Evolutionary conservation across 148 eudicot genomes (phyloP).

Genomic region (Selenicereus undatus): DNA sequence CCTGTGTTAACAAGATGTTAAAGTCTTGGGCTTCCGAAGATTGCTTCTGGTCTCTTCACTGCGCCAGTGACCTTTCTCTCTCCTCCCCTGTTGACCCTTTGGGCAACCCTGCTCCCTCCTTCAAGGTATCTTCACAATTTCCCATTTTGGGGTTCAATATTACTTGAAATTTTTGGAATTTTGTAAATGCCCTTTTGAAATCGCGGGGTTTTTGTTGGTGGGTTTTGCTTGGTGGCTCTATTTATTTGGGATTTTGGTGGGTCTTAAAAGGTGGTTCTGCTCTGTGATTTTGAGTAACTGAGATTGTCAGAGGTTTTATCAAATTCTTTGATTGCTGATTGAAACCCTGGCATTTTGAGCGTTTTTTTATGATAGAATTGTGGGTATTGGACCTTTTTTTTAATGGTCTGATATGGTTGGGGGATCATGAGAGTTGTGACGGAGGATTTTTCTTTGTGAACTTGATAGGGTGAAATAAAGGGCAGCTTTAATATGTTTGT

Average conservation of each 20-base stretch:
- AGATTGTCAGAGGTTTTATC: background rate
- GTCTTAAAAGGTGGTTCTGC: background rate
- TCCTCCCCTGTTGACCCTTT: constrained; percentile 55
- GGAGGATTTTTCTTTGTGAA: background rate
- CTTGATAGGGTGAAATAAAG: background rate
- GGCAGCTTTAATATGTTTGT: background rate
- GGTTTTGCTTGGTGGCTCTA: background rate
- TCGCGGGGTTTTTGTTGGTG: background rate
- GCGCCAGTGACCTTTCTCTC: constrained; percentile 48
- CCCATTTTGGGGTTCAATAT: background rate
- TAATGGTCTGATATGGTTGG: background rate
- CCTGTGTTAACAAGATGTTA: constrained; percentile 43
- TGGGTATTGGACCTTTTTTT: background rate
- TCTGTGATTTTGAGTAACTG: background rate
- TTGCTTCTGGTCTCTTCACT: constrained; percentile 56
- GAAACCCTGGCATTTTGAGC: background rate
- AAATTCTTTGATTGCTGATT: background rate
- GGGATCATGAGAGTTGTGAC: background rate
- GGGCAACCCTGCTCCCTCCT: constrained; percentile 52
- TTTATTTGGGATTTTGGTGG: background rate
- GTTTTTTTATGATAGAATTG: background rate
- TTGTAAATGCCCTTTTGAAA: background rate
- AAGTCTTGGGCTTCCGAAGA: constrained; percentile 60
- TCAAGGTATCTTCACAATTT: constrained; percentile 39
- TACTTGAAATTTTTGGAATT: background rate